Conservation (phyloP, 108 stramenopile species). For the Thalassiosira profunda region DNA sequence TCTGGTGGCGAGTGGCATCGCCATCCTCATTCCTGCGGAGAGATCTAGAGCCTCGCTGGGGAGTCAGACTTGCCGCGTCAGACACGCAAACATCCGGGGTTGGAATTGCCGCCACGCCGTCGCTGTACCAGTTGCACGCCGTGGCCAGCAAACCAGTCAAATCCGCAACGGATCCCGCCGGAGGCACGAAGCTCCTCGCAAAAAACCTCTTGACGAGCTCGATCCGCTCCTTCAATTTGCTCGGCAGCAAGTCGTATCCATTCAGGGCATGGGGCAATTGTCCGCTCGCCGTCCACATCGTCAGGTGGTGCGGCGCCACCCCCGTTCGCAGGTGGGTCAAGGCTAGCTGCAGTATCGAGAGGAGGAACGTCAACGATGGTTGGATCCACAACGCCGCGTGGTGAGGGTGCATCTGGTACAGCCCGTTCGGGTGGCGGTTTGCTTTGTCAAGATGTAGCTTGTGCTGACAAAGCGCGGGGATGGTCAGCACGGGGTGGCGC, state of each 20-base stretch:
- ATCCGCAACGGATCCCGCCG: conserved; percentile 21
- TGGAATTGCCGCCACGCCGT: background rate
- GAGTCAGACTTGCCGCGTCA: conserved; percentile 46
- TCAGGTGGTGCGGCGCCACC: conserved; percentile 48
- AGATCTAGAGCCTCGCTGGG: too few species aligned
- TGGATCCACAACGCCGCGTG: conserved; percentile 54
- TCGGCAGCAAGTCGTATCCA: conserved; percentile 53
- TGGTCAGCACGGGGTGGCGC: conserved; percentile 12
- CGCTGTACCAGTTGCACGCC: conserved; percentile 31
- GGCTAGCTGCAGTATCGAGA: conserved; percentile 60
- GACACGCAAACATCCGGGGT: conserved; percentile 16
- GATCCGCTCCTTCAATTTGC: conserved; percentile 34
- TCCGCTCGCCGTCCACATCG: conserved; percentile 63
- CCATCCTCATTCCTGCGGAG: too few species aligned
- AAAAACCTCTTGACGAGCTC: conserved; percentile 43
- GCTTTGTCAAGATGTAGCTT: conserved; percentile 5
- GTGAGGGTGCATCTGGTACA: conserved; percentile 37
- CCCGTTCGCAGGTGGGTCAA: conserved; percentile 50
- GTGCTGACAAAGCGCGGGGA: conserved; percentile 5
- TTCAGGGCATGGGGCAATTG: conserved; percentile 59
- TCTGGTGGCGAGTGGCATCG: too few species aligned
- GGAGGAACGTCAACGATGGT: conserved; percentile 55
- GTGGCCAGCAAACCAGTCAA: conserved; percentile 29
- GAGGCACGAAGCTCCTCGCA: conserved; percentile 30
- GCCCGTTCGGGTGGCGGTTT: conserved; percentile 18